Percentiles rank a stretch among this genome's conserved stretches.
Evolutionary conservation across 176 grass and related monocot genomes (phyloP).

Genomic region (Tuctoria greenei): DNA sequence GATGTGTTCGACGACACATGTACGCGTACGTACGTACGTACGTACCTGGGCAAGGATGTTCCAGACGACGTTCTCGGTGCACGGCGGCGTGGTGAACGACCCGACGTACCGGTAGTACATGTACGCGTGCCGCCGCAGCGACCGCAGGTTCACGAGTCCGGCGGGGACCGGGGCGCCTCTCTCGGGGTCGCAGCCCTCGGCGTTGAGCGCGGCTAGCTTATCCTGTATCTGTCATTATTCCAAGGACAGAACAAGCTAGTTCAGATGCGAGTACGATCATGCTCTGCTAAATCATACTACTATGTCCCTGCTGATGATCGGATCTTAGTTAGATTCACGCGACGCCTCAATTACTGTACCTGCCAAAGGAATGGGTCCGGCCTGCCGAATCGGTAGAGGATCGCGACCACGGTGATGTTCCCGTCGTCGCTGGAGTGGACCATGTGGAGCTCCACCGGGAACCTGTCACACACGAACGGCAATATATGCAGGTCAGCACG

Average conservation of each 20-base stretch:
- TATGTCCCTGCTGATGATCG: not conserved
- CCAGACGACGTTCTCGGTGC: conserved; percentile 89
- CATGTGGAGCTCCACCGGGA: conserved; percentile 78
- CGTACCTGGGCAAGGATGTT: conserved; percentile 64
- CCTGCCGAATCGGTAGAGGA: conserved; percentile 63
- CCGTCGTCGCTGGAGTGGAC: conserved; percentile 68
- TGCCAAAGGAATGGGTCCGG: conserved; percentile 64
- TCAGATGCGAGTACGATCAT: not conserved
- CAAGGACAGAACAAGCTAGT: not conserved
- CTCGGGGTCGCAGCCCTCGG: conserved; percentile 37
- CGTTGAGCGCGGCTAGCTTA: conserved; percentile 57
- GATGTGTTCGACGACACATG: too few species aligned
- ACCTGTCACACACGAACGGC: too few species aligned
- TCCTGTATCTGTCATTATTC: conserved; percentile 54
- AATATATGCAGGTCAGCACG: too few species aligned
- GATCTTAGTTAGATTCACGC: too few species aligned
- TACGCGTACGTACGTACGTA: too few species aligned
- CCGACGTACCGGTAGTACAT: conserved; percentile 75
- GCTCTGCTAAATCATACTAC: not conserved
- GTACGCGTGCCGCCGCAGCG: conserved; percentile 40
- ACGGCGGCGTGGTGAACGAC: conserved; percentile 84
- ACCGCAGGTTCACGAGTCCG: conserved; percentile 38
- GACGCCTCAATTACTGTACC: conserved; percentile 46
- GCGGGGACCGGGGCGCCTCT: conserved; percentile 40
- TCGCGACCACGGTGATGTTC: conserved; percentile 54